A percentile compares a stretch with the other conserved stretches of the same genome.
These are phyloP conservation scores for Cardamine resedifolia DNA, from an alignment of 345 rosid genomes.

Conservation along the genomic window DNA sequence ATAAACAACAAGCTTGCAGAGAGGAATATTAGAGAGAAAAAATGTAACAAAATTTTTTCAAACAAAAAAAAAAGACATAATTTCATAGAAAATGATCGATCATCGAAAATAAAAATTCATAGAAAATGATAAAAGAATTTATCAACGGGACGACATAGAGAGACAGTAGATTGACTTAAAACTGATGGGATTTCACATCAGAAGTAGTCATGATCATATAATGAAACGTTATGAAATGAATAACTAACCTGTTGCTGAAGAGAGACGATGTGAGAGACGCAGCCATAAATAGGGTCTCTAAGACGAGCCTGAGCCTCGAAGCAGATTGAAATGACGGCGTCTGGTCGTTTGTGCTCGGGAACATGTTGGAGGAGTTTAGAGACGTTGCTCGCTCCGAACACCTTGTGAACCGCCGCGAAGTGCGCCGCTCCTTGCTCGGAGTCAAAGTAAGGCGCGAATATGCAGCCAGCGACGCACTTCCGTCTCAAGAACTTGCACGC, in stretches of 20 bases:
- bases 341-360: conserved; percentile 60
- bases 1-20: neutral
- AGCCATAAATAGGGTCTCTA: conserved; percentile 76
- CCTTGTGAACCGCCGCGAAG: conserved; percentile 82
- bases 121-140: conserved; percentile 17
- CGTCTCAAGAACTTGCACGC: conserved; percentile 86
- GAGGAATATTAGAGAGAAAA: neutral
- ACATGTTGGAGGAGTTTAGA: conserved; percentile 69
- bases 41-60: neutral
- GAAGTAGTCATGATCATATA: neutral
- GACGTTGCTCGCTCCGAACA: conserved; percentile 91
- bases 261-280: conserved; percentile 70
- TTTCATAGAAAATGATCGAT: neutral
- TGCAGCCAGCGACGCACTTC: conserved; percentile 77
- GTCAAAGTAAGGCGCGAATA: conserved; percentile 78
- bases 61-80: neutral
- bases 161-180: conserved; percentile 22
- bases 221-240: neutral
- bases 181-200: conserved; percentile 17
- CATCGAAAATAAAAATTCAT: neutral
- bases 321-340: conserved; percentile 69
- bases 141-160: conserved; percentile 22
- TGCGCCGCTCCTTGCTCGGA: conserved; percentile 82
- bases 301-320: conserved; percentile 79
- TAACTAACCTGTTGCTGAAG: conserved; percentile 67